These are phyloP conservation scores for Fistulinella staudtii DNA, from an alignment of 1,284 basidiomycete species.

Conservation along the genomic window DNA sequence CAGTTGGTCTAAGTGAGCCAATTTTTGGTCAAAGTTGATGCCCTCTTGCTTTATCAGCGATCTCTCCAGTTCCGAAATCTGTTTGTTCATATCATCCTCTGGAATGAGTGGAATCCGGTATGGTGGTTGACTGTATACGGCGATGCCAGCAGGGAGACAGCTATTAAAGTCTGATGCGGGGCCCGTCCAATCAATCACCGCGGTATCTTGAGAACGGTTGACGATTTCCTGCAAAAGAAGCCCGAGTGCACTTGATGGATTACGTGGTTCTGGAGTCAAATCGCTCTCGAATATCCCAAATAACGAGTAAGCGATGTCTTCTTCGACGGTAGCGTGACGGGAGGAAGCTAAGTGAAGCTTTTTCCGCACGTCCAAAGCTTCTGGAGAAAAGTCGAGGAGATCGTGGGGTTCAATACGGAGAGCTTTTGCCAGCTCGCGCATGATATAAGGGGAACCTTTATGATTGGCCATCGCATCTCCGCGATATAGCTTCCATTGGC, in stretches of 20 bases:
- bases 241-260: neutral
- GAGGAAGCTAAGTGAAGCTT: neutral
- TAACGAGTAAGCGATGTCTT: neutral
- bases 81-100: neutral
- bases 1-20: neutral
- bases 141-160: neutral
- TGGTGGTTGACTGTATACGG: neutral
- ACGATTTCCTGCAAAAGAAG: neutral
- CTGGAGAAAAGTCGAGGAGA: neutral
- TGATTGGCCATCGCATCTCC: neutral
- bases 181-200: neutral
- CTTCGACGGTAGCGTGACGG: neutral
- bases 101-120: neutral
- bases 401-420: neutral
- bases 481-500: constrained; percentile 5
- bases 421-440: neutral
- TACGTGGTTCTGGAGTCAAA: neutral
- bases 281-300: neutral
- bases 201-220: neutral
- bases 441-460: neutral
- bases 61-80: neutral
- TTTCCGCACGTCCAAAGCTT: neutral
- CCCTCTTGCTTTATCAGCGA: neutral
- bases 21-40: neutral
- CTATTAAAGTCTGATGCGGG: neutral